phyloP scores from a whole-genome alignment of 2,329 filamentous ascomycete genomes.

The Claviceps sp. region DNA sequence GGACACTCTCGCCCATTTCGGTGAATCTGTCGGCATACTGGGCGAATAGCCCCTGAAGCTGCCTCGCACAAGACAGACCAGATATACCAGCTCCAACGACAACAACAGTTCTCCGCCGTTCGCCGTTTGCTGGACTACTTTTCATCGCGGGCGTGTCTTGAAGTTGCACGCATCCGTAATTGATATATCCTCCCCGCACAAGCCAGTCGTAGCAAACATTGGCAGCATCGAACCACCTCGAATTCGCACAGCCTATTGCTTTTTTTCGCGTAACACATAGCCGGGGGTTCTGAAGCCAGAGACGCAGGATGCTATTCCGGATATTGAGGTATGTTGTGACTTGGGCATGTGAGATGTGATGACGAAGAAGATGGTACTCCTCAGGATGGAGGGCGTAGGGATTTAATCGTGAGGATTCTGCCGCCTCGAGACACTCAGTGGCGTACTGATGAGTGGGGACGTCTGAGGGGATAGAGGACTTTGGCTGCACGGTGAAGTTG shows the following conservation, averaged over 20 bases:
- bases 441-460: constrained; percentile 67
- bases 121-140: constrained; percentile 21
- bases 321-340: constrained; percentile 95
- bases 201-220: constrained; percentile 89
- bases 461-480: constrained; percentile 69
- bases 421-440: constrained; percentile 80
- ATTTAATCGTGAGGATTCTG: constrained; percentile 77
- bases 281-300: constrained; percentile 82
- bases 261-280: constrained; percentile 71
- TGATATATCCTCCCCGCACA: constrained; percentile 82
- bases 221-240: constrained; percentile 78
- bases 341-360: constrained; percentile 75
- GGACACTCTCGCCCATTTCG: constrained; percentile 52
- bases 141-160: constrained; percentile 27
- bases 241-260: constrained; percentile 80
- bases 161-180: constrained; percentile 79
- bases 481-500: constrained; percentile 51
- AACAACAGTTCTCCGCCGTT: constrained; percentile 59
- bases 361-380: constrained; percentile 68
- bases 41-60: constrained; percentile 72
- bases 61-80: constrained; percentile 80
- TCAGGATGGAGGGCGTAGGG: constrained; percentile 77
- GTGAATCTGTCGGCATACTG: constrained; percentile 62
- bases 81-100: constrained; percentile 92
- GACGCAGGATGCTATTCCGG: constrained; percentile 77